Percentiles rank a stretch among this genome's conserved stretches.
Evolutionary conservation across 1,284 basidiomycete genomes (phyloP).

Genomic region (Vanrija sp.): DNA sequence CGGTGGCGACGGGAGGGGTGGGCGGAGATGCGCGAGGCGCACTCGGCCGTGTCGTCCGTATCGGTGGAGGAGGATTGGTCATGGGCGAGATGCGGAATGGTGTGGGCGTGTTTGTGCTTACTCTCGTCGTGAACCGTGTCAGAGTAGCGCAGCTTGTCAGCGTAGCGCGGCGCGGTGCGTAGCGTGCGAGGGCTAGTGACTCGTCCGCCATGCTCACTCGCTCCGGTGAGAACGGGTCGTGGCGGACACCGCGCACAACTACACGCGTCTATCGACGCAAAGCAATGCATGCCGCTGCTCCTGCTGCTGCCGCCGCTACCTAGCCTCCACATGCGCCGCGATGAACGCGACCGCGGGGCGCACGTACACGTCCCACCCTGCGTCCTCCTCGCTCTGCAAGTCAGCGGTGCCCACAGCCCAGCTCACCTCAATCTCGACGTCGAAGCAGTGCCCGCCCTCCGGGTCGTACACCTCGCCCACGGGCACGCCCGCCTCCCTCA

Average conservation of each 20-base stretch:
- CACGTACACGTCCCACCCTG: constrained; percentile 22
- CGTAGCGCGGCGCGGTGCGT: too few relatives aligned
- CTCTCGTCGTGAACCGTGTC: too few relatives aligned
- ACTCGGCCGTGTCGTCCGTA: too few relatives aligned
- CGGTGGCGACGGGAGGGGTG: too few relatives aligned
- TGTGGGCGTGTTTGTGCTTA: too few relatives aligned
- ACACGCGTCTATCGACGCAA: background rate
- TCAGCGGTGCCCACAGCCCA: background rate
- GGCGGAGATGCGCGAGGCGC: too few relatives aligned
- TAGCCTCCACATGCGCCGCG: constrained; percentile 8
- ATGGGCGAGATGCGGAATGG: too few relatives aligned
- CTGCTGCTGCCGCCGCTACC: background rate
- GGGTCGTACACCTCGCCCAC: constrained; percentile 11
- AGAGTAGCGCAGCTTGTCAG: too few relatives aligned
- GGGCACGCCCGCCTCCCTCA: constrained; percentile 12
- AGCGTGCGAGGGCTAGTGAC: too few relatives aligned
- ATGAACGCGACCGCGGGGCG: constrained; percentile 22
- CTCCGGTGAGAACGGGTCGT: background rate
- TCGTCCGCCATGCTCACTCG: background rate
- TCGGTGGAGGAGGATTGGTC: too few relatives aligned
- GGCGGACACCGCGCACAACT: background rate
- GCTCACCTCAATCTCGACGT: constrained; percentile 22
- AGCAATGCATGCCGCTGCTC: background rate
- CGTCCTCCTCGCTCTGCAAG: constrained; percentile 14
- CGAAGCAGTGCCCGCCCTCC: constrained; percentile 22